Base-by-base conservation (phyloP, 495 filamentous ascomycete species). In the Poronia punctata region DNA sequence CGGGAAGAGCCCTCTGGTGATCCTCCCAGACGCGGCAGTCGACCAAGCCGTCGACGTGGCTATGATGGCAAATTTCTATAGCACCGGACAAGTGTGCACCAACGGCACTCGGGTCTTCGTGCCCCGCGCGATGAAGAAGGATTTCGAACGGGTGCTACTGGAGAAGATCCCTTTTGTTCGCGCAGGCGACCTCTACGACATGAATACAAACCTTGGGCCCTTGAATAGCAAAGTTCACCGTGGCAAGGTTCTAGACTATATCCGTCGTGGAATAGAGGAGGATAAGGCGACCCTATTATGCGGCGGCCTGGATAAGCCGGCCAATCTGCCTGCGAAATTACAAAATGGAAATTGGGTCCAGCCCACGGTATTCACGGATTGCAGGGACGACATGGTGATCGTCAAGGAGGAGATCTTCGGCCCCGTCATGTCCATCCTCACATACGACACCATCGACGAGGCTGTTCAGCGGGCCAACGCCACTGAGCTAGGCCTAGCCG, bases 1-100 rank as follows among this genome's bases (percentile, higher is more conserved):
- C 32, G 86, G 86, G 18, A 90, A 89, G 63, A 84, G 78, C 38
- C 83, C 86, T 2, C 60, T 82, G 15, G 64, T 89, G 31, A 62
- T 89, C 23, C 72, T 86, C 19, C 77, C 81, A 0, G 86, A 87
- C 48, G 78, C 82, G 0, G 71, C 83, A 32, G 50, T 88, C 2
- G 79, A 85, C n/a, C 72, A 65, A 32, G 85, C 85, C 9, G 85
- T 84, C 21, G 74, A 89, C 48, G 82, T 82, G 19, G 83, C 82
- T 40, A 88, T 89, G 84, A 86, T 88, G 82, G 85, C 85, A 29
- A 90, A 88, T 51, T 88, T 88, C 65, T 88, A 78, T 69, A 84
- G 78, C 52, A 79, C 79, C 0, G 85, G 85, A 9, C 85, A 90
- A 59, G 84, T 90, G 27, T 90, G 85, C 66, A 89, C 84, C 12